Base-by-base conservation (phyloP, 352 stramenopile species). In the Thalassiosira livingstoniorum region DNA sequence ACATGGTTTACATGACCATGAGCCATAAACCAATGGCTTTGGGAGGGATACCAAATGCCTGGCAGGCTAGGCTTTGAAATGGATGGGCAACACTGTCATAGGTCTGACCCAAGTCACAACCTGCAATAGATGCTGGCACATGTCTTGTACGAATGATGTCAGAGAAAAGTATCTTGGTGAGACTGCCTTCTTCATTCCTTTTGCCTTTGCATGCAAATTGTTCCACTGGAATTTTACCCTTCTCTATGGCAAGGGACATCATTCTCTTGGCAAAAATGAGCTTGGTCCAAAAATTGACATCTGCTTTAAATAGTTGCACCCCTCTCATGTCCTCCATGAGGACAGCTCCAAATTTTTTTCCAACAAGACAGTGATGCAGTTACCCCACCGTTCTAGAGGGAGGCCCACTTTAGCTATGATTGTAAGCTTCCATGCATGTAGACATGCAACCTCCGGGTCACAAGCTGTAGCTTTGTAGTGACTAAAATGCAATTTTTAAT, bases 81-180 rank as follows among this genome's bases (percentile, higher is more conserved):
- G 43, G 37, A 34, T 83, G 76, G 2, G 51, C 60, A 2, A 83
- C 70, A 42, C 61, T 54, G 35, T 83, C 68, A 43, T 80, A 83
- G 39, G 68, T 80, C 23, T 74, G 66, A 10, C 27, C 61, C 1
- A 75, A n/a, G 45, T 83, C 58, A n/a, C 67, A 42, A 62, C 70
- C 63, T 10, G 55, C n/a, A 42, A 83, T 25, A 3, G 21, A 67
- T 5, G 43, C 45, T 11, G 29, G 66, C 0, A n/a, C 2, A 54
- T 80, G 76, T 27, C 73, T 58, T 15, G 53, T 25, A 3, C 69
- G 42, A 21, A 66, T 31, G 2, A 75, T 79, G 31, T 83, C 68
- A 47, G 27, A 75, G 55, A 75, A 75, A 0, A 80, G 54, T 0
- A 64, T 39, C 23, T 66, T 75, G n/a, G 4, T 53, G 0, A 83